A percentile compares a stretch with the other conserved stretches of the same genome.
Conservation (phyloP, 257 asterid genomes). For the Linaria vulgaris region DNA sequence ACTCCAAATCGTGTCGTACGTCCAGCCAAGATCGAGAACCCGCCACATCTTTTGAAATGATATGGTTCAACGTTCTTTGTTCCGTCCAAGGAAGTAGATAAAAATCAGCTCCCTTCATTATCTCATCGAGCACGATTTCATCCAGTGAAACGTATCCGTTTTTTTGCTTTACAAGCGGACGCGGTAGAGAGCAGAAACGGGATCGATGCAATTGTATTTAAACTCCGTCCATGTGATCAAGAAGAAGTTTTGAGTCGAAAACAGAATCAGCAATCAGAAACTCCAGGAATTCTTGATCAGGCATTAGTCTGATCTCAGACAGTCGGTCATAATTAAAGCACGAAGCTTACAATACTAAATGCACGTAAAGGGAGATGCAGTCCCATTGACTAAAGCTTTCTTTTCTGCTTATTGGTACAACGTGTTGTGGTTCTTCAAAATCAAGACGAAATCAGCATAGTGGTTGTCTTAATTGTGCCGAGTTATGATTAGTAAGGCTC, state of each 20-base stretch:
- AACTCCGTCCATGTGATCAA: constrained; percentile 71
- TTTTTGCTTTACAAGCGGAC: constrained; percentile 36
- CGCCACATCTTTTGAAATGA: constrained; percentile 37
- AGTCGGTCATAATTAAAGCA: constrained; percentile 46
- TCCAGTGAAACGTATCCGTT: constrained; percentile 41
- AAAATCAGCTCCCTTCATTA: constrained; percentile 53
- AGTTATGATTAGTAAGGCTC: constrained; percentile 12
- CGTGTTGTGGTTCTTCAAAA: constrained; percentile 48
- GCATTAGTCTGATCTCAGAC: constrained; percentile 27
- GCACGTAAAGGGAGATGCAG: constrained; percentile 45
- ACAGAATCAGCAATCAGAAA: constrained; percentile 35
- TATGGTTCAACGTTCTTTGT: constrained; percentile 46
- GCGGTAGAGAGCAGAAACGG: constrained; percentile 38
- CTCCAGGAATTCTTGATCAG: constrained; percentile 38
- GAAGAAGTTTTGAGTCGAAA: constrained; percentile 59
- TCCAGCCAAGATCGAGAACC: constrained; percentile 66
- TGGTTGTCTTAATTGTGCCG: constrained; percentile 23
- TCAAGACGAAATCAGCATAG: constrained; percentile 50
- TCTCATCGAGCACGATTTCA: constrained; percentile 50
- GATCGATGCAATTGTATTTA: constrained; percentile 36
- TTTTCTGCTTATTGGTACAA: constrained; percentile 24
- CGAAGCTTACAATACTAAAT: constrained; percentile 50
- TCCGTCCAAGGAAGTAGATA: constrained; percentile 40
- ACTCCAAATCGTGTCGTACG: constrained; percentile 43
- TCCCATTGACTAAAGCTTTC: constrained; percentile 38